Percentiles rank a stretch among this genome's conserved stretches.
Conservation (phyloP, 2,329 filamentous ascomycete genomes). For the Phialophora macrospora region DNA sequence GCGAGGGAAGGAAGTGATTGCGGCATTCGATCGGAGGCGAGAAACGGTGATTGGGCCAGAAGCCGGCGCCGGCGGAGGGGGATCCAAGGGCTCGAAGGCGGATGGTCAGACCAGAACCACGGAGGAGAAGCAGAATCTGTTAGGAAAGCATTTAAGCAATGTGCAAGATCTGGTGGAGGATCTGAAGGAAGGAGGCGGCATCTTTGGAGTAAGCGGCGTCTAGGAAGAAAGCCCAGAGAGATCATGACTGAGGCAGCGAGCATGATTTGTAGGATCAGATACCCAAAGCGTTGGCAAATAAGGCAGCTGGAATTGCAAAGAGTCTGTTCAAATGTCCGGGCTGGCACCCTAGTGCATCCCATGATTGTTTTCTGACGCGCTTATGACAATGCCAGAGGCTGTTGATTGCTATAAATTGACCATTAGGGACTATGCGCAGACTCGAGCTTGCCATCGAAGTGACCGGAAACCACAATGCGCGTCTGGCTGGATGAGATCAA, state of each 20-base stretch:
- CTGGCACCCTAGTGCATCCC: not conserved
- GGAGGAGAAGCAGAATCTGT: slow-evolving; percentile 78
- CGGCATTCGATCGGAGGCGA: slow-evolving; percentile 55
- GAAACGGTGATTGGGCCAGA: slow-evolving; percentile 40
- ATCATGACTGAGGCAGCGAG: not conserved
- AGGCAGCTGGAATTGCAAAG: not conserved
- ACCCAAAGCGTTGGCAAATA: not conserved
- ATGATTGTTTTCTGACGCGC: not conserved
- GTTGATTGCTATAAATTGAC: not conserved
- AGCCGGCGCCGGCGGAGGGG: not conserved
- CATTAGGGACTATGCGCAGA: not conserved
- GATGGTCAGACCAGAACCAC: slow-evolving; percentile 63
- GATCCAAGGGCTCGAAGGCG: slow-evolving; percentile 1
- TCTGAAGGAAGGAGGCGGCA: slow-evolving; percentile 62
- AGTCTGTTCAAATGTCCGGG: not conserved
- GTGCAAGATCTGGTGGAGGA: slow-evolving; percentile 86
- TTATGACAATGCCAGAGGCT: not conserved
- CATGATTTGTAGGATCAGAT: not conserved
- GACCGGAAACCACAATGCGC: not conserved
- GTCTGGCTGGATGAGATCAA: not conserved
- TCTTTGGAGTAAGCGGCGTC: slow-evolving; percentile 32
- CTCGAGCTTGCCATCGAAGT: too few species aligned
- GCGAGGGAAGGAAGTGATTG: slow-evolving; percentile 70
- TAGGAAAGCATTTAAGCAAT: slow-evolving; percentile 78
- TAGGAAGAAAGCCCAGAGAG: slow-evolving; percentile 5